Percentiles rank a stretch among this genome's conserved stretches.
These are phyloP conservation scores for Haberlea rhodopensis DNA, from an alignment of 257 asterid species.

Conservation along the genomic window DNA sequence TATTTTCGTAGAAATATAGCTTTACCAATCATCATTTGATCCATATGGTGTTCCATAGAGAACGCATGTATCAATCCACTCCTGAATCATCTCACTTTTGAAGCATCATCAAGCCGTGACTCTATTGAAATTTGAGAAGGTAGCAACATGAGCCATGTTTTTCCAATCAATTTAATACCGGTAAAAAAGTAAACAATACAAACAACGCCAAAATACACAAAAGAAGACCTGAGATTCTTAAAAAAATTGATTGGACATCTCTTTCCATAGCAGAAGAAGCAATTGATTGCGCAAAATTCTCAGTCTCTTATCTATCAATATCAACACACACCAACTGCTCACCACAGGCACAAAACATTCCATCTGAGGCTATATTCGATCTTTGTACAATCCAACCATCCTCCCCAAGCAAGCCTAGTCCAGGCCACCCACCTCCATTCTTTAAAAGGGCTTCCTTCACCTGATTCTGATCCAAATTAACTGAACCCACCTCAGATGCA, in stretches of 20 bases:
- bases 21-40: too few relatives aligned
- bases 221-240: slow-evolving; percentile 46
- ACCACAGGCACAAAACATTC: slow-evolving; percentile 39
- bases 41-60: too few relatives aligned
- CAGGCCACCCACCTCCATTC: slow-evolving; percentile 59
- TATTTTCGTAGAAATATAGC: too few relatives aligned
- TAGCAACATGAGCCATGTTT: too few relatives aligned
- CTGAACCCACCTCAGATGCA: slow-evolving; percentile 35
- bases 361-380: slow-evolving; percentile 31
- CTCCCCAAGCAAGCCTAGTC: slow-evolving; percentile 51
- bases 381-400: slow-evolving; percentile 44
- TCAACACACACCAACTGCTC: too few relatives aligned
- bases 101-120: too few relatives aligned
- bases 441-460: slow-evolving; percentile 33
- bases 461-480: slow-evolving; percentile 28
- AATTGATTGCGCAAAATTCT: slow-evolving; percentile 39
- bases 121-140: too few relatives aligned
- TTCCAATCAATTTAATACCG: background rate
- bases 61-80: too few relatives aligned
- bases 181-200: slow-evolving; percentile 6
- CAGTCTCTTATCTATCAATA: slow-evolving; percentile 40
- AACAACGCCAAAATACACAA: slow-evolving; percentile 21
- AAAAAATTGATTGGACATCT: slow-evolving; percentile 41
- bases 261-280: too few relatives aligned
- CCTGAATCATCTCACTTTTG: too few relatives aligned